These are phyloP conservation scores for Porphyrellus sp. DNA, from an alignment of 1,284 basidiomycete species.

Conservation along the genomic window DNA sequence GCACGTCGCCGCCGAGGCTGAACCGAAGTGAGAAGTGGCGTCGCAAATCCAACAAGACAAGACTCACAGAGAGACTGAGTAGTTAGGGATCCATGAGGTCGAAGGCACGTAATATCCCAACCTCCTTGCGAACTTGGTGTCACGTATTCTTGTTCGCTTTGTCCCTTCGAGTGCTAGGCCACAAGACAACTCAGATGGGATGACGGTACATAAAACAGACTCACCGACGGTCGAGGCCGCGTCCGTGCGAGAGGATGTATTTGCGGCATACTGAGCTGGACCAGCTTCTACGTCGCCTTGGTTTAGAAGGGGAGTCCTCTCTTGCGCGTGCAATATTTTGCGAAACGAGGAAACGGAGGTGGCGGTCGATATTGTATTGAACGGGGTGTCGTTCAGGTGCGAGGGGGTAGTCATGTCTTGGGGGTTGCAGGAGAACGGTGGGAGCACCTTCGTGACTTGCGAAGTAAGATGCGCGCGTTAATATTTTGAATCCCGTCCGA, in stretches of 20 bases:
- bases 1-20: conserved; percentile 77
- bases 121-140: conserved; percentile 33
- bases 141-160: conserved; percentile 20
- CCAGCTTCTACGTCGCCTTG: conserved; percentile 29
- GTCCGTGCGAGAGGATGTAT: conserved; percentile 13
- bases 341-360: conserved; percentile 32
- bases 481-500: not conserved
- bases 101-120: conserved; percentile 69
- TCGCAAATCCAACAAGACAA: not conserved
- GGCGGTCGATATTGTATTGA: conserved; percentile 28
- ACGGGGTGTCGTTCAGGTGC: conserved; percentile 10
- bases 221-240: conserved; percentile 22
- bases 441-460: not conserved
- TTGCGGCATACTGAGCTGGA: conserved; percentile 20
- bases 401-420: conserved; percentile 16
- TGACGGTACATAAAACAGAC: not conserved
- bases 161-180: conserved; percentile 13
- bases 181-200: not conserved
- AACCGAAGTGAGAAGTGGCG: conserved; percentile 10
- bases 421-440: not conserved
- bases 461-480: not conserved
- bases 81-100: conserved; percentile 80
- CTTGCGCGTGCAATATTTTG: conserved; percentile 22
- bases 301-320: conserved; percentile 25
- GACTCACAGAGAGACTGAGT: conserved; percentile 67